These are phyloP conservation scores for Echites panduratus DNA, from an alignment of 257 asterid genomes.

Conservation along the genomic window DNA sequence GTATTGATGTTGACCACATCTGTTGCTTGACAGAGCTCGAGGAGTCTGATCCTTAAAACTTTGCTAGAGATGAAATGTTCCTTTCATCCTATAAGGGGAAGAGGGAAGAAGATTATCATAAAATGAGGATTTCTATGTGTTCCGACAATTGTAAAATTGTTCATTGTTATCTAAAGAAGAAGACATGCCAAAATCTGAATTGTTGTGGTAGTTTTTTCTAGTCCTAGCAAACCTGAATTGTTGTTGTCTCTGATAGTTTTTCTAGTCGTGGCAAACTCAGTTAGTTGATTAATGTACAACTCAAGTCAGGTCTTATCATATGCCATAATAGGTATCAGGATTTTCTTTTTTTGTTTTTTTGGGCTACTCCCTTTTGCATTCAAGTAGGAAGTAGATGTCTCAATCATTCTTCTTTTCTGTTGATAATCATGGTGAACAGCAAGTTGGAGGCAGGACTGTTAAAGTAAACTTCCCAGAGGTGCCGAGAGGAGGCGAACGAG, in stretches of 20 bases:
- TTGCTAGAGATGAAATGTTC: no score
- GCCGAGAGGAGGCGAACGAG: slow-evolving; percentile 89
- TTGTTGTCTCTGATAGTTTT: no score
- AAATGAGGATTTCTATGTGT: not conserved
- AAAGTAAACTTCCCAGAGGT: slow-evolving; percentile 96
- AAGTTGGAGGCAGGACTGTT: slow-evolving; percentile 78
- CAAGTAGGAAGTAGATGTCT: no score
- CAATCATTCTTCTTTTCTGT: not conserved
- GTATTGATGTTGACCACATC: no score
- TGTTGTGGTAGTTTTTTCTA: not conserved
- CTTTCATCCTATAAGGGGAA: not conserved
- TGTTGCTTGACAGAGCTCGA: not conserved
- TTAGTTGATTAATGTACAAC: not conserved
- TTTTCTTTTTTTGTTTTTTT: not conserved
- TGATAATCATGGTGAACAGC: slow-evolving; percentile 33
- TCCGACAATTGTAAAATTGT: not conserved
- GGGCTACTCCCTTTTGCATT: no score
- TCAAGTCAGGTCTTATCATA: not conserved
- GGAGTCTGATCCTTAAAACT: not conserved
- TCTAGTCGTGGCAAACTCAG: not conserved
- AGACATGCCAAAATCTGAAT: not conserved
- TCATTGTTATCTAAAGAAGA: not conserved
- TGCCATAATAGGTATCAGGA: not conserved
- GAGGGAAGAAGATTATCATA: not conserved
- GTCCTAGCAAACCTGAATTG: not conserved